Evolutionary conservation across 805 yeast genomes (phyloP), one percentile per base, ranked within the genome.

Genomic region (Tetrapisispora fleetii): DNA sequence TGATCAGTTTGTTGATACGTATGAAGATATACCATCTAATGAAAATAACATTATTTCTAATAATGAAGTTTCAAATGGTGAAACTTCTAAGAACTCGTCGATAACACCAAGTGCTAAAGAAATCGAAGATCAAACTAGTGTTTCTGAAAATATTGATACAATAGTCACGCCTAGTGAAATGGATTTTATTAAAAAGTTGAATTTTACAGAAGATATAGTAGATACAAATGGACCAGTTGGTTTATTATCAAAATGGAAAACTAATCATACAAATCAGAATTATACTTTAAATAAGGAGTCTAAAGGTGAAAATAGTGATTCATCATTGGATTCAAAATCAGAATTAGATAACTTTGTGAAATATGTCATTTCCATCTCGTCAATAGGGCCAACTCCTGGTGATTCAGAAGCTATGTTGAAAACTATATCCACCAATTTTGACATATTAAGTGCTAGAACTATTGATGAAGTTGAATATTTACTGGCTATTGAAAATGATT

Each of bases 361-460:
- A 39, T 63, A 64, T 43, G 70, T 66, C 4, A 64, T 66, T 13
- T 66, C 70, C 2, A 67, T 67, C 11, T 57, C 65, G n/a, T 58
- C 68, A 4, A 51, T 65, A 22, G 62, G 62, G 37, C 48, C 45
- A 21, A 51, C 50, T 9, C 46, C 51, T 3, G 37, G 47, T n/a
- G 51, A 48, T 19, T 40, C 48, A 10, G 57, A 50, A 37, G 50
- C 52, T n/a, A 45, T 54, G 9, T 16, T 37, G 16, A 48, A 49
- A 38, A 38, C 51, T 2, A 46, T 51, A 19, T 47, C 55, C n/a
- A 54, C 65, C 2, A 74, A 79, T 54, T 72, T 79, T 50, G 91
- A 84, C 63, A 67, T 81, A 9, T 63, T 85, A 49, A 79, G 87
- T 62, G 87, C 87, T 2, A 70, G 88, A 58, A 79, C 85, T 2